Evolutionary conservation across 2,329 filamentous ascomycete species (phyloP), one percentile per base, ranked within the genome.

Genomic region (Huntiella abstrusa): DNA sequence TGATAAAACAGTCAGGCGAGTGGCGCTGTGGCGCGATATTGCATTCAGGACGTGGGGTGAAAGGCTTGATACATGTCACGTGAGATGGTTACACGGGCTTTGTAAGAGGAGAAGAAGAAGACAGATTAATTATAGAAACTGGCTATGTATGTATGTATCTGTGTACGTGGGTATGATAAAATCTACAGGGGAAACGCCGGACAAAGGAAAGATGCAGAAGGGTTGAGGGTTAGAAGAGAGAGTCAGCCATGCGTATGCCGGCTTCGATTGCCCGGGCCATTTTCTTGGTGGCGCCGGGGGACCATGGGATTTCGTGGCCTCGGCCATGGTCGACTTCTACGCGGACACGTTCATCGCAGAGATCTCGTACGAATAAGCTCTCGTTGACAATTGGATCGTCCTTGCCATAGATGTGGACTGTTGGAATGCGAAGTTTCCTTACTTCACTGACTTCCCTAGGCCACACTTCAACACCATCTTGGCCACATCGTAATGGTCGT

Each of bases 361-460:
- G 36, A 32, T 45, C 33, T 33, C 16, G 22, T n/a, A 45, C 17
- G 12, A 28, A 38, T 16, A 45, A 13, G 28, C 34, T 38, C 28
- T 45, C 43, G 10, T 28, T 40, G 8, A 45, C 11, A 10, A 33
- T 13, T 19, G 34, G 17, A 35, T 49, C 43, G 2, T 11, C 28
- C 10, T 37, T 22, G 2, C 43, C 44, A 13, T 36, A 46, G 13
- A 49, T 35, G 16, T 49, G 43, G 8, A 49, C 42, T 3, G 47
- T 37, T 13, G 38, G 47, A 11, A 49, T 42, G 6, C 22, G 16
- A 12, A 49, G 34, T 33, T 49, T 47, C 22, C 22, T 28, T 28
- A 28, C 22, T 28, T 28, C 22, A 10, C 8, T 28, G 22, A 10
- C 22, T 28, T 28, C 22, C 7, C 22, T 7, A 28, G 22, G 22